Base-by-base conservation (phyloP, 768 basidiomycete species). In the Ramaria rubella region DNA sequence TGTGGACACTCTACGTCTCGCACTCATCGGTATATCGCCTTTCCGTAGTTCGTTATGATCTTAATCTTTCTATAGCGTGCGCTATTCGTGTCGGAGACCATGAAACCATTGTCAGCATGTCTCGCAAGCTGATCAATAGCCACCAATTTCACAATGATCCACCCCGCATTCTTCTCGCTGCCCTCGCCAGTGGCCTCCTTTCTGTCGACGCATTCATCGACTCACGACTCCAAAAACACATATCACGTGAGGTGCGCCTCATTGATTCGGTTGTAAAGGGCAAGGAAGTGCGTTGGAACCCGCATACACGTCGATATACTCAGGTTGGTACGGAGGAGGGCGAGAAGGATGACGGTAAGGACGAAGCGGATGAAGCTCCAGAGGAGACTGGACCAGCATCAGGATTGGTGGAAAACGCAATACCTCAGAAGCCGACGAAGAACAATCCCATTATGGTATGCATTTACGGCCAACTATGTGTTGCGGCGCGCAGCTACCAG, bases 121-220 rank as follows among this genome's bases (percentile, higher is more conserved):
- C 79, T 30, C 82, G 92, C 24, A 87, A 87, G 60, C 71, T 97
- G 30, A 82, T 89, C 56, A 83, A 79, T 30, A 70, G 72, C 0
- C 76, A 92, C 64, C 92, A 95, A 65, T 93, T 90, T 74, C 86
- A 93, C 64, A 88, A 92, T 52, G 91, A 94, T 40, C 86, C 92
- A 0, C 71, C 88, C 12, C 83, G 91, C 5, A 77, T 97, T 48
- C 77, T 95, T 21, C 65, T 86, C 3, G 86, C 87, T 0, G 80
- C 81, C 0, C 77, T 96, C 3, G 82, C 85, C 0, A 83, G 85
- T 57, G 90, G 91, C 0, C 62, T 86, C 4, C 77, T 76, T 26
- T 76, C 86, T 3, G 83, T 86, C 0, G 87, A 90, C 59, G 79
- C 86, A 0, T 90, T 93, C 70, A 85, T 89, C 60, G 81, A 81